These are phyloP conservation scores for Citrus mangshanensis DNA, from an alignment of 345 rosid species.

Conservation along the genomic window DNA sequence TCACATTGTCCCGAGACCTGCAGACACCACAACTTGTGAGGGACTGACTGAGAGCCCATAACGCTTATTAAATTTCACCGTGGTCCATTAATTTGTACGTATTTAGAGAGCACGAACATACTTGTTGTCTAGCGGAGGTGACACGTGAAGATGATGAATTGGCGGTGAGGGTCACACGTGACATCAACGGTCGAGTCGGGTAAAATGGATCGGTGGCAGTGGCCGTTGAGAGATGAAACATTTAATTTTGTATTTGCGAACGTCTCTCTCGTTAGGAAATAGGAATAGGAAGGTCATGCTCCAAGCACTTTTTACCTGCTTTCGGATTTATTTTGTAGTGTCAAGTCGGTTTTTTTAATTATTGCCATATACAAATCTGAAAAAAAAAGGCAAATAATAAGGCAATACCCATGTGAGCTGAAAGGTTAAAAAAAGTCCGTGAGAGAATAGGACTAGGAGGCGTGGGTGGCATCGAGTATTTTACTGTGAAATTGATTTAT, in stretches of 20 bases:
- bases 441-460: too few species aligned
- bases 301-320: not conserved
- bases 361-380: not conserved
- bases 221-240: constrained; percentile 39
- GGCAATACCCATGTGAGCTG: too few species aligned
- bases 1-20: constrained; percentile 17
- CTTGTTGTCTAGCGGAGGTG: not conserved
- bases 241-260: constrained; percentile 15
- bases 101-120: too few species aligned
- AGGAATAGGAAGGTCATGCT: not conserved
- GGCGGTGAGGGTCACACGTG: constrained; percentile 34
- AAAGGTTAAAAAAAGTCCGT: too few species aligned
- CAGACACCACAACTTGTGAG: constrained; percentile 7
- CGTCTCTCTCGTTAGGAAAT: too few species aligned
- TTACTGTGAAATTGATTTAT: too few species aligned
- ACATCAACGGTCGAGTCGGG: constrained; percentile 24
- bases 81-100: not conserved
- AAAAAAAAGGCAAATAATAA: too few species aligned
- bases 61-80: not conserved
- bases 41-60: constrained; percentile 17
- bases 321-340: too few species aligned
- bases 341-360: too few species aligned
- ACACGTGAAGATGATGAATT: constrained; percentile 21
- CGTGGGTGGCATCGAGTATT: too few species aligned
- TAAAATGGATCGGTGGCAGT: not conserved